Percentiles rank a stretch among this genome's conserved stretches.
phyloP scores from a whole-genome alignment of 2,329 filamentous ascomycete genomes.

The Neofusicoccum laricinum region DNA sequence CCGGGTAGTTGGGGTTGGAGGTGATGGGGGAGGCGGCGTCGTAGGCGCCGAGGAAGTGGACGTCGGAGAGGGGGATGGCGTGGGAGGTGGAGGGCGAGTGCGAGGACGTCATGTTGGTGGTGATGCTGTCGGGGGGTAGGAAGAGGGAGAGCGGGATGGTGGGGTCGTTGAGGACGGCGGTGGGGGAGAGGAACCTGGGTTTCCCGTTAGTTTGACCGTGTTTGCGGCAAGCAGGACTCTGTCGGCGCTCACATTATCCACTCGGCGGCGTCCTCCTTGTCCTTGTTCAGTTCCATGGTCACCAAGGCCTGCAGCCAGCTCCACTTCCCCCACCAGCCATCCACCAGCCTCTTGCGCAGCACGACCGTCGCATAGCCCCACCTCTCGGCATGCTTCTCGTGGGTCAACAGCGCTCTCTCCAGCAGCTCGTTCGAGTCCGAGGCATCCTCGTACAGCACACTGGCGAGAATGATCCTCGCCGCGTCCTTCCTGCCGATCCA shows the following conservation, averaged over 20 bases:
- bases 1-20: slow-evolving; percentile 20
- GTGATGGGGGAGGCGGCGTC: slow-evolving; percentile 23
- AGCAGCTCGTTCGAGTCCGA: slow-evolving; percentile 24
- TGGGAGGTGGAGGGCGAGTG: slow-evolving; percentile 27
- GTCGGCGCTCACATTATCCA: slow-evolving; percentile 28
- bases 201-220: neutral
- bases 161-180: slow-evolving; percentile 29
- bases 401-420: slow-evolving; percentile 35
- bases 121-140: slow-evolving; percentile 28
- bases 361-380: slow-evolving; percentile 38
- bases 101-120: slow-evolving; percentile 27
- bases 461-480: slow-evolving; percentile 18
- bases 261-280: slow-evolving; percentile 22
- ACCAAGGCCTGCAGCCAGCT: slow-evolving; percentile 27
- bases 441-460: slow-evolving; percentile 17
- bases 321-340: slow-evolving; percentile 37
- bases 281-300: slow-evolving; percentile 28
- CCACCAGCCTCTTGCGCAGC: slow-evolving; percentile 30
- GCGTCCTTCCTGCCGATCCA: neutral
- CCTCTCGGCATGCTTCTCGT: slow-evolving; percentile 31
- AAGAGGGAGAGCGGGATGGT: slow-evolving; percentile 30
- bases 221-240: neutral
- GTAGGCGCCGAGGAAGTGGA: slow-evolving; percentile 26
- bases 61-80: slow-evolving; percentile 19
- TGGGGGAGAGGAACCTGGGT: slow-evolving; percentile 26